Percentiles rank a stretch among this genome's conserved stretches.
Conservation (phyloP, 106 monocot species). For the Dendrobium catenatum region DNA sequence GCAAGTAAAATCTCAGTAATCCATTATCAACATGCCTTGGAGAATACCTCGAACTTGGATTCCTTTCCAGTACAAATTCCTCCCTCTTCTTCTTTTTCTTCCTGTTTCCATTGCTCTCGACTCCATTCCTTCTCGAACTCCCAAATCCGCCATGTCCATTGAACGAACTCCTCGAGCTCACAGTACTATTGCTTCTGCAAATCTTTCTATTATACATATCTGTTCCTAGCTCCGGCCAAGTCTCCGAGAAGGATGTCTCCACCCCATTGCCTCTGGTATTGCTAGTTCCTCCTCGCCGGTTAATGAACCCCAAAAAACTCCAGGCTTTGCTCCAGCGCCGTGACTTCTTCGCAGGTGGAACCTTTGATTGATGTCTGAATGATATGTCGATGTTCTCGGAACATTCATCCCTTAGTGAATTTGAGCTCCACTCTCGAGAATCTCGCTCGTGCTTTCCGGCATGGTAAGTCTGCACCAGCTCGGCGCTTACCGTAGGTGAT, state of each 20-base stretch:
- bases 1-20: conserved; percentile 74
- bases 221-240: conserved; percentile 43
- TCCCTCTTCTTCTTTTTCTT: conserved; percentile 9
- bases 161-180: conserved; percentile 61
- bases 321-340: conserved; percentile 18
- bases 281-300: conserved; percentile 16
- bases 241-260: conserved; percentile 43
- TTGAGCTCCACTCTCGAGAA: conserved; percentile 20
- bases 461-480: conserved; percentile 5
- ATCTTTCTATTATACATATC: conserved; percentile 25
- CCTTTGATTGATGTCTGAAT: conserved; percentile 4
- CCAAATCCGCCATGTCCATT: conserved; percentile 30
- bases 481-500: neutral
- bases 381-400: conserved; percentile 7
- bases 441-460: conserved; percentile 1
- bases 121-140: conserved; percentile 21
- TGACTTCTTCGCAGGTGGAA: conserved; percentile 11
- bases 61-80: conserved; percentile 55
- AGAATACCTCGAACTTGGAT: conserved; percentile 72
- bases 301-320: conserved; percentile 16
- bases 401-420: conserved; percentile 1
- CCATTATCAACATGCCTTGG: conserved; percentile 56
- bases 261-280: conserved; percentile 13
- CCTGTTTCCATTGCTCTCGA: neutral
- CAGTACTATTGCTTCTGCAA: conserved; percentile 57